Base-by-base conservation (phyloP, 2,329 filamentous ascomycete species). In the Pyricularia sp. region DNA sequence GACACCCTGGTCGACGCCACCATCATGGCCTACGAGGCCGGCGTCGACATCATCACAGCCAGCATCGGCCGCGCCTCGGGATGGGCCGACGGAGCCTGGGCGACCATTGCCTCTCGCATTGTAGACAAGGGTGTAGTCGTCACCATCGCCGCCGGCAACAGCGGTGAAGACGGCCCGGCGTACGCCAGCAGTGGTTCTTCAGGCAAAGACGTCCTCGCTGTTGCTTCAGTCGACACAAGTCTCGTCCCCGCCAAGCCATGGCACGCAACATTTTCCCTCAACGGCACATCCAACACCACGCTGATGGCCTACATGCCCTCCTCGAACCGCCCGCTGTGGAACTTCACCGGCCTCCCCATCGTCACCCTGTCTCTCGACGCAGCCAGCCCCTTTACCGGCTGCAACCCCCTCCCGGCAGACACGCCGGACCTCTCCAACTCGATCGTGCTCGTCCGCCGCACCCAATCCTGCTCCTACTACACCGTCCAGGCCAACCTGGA, bases 101-200 rank as follows among this genome's bases (percentile, higher is more conserved):
- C 79, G 28, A 75, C 77, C n/a, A 76, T 80, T 28, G 76, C 79
- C 17, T 77, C 76, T 10, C 78, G 81, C 9, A 79, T 83, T 64
- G 80, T 79, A 7, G 78, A 81, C n/a, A 73, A 76, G 10, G 81
- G 81, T 28, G 78, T 82, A 4, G 76, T 80, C 3, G 76, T 79
- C 65, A 79, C 78, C 3, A 76, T 81, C 63, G 78, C 81, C 0
- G 80, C 79, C 4, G 82, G 82, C 26, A 84, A 84, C 69, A 76
- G 78, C 36, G 82, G 82, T n/a, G 73, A 74, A 5, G 70, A 74
- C 17, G 82, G 82, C 3, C 72, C 81, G 0, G 83, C 82, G 71
- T 79, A 33, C 36, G 61, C 50, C 6, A 68, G 67, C 42, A 68
- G 31, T 36, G 67, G 67, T 2, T 65, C 81, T 11, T 77, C 78